Base-by-base conservation (phyloP, 164 flowering plant genomes). In the Tetracentron sinense region DNA sequence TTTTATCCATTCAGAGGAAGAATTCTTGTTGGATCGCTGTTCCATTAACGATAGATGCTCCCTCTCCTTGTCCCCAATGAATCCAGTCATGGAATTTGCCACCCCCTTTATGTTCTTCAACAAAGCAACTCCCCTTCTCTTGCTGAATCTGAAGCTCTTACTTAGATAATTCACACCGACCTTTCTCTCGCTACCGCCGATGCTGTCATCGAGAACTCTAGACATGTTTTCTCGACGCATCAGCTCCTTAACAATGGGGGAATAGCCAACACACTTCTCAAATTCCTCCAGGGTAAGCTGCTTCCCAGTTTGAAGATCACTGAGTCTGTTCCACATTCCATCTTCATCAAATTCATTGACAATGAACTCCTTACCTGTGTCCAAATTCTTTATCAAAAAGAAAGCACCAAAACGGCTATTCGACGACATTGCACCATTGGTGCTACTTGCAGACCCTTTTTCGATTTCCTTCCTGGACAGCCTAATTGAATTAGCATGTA, bases 301-400 rank as follows among this genome's bases (percentile, higher is more conserved):
- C 68, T 80, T 81, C 56, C 98, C 98, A 0, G 98, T 90, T 25
- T 88, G 85, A 4, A 85, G 62, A 64, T 93, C 98, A 29, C 90
- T 82, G 4, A 93, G 71, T 65, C 75, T 71, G 50, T 87, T 86
- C 90, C 88, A 83, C 79, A 74, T 81, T n/a, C 96, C 98, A 31
- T 87, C 74, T 14, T 89, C 78, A 31, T 67, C 75, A 25, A 60
- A 75, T 64, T 84, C 94, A 19, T 85, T 89, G 1, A 94, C 94
- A 6, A 94, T 61, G 59, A 94, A 94, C 63, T 85, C 97, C 57
- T 82, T 89, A 3, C 98, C 98, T 0, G 94, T 94, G 55, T 94
- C 96, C 54, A 91, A 51, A 70, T 89, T 86, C 78, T 86, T 94
- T 21, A 94, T 89, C 69, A 86, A 52, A 62, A 85, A 81, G 57